Conservation (phyloP, 768 basidiomycete species). For the Collybia mongolica region DNA sequence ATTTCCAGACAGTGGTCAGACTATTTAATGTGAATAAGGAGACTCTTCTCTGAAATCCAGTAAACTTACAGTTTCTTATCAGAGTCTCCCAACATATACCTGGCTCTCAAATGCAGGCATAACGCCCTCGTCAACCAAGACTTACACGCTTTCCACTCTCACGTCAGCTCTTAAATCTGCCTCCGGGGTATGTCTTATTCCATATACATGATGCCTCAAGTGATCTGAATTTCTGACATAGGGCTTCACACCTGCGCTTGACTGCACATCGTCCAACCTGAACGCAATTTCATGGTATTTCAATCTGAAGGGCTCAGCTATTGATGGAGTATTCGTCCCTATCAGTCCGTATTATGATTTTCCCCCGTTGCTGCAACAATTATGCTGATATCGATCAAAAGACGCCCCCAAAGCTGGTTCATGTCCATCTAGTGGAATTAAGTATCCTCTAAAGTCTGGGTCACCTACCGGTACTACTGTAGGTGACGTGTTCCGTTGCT, state of each 20-base stretch:
- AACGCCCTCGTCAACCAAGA: constrained; percentile 56
- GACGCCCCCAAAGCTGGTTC: constrained; percentile 48
- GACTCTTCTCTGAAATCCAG: constrained; percentile 24
- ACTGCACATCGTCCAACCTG: constrained; percentile 26
- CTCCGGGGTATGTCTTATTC: constrained; percentile 41
- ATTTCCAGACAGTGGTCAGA: constrained; percentile 56
- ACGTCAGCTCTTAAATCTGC: constrained; percentile 52
- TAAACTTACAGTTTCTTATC: constrained; percentile 14
- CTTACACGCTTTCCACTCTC: constrained; percentile 56
- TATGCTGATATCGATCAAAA: constrained; percentile 17
- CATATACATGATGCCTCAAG: not conserved
- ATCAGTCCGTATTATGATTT: constrained; percentile 41
- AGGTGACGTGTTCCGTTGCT: too few relatives aligned
- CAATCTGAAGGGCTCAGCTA: constrained; percentile 60
- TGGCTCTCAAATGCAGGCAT: constrained; percentile 76
- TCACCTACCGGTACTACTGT: too few relatives aligned
- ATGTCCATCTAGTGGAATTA: constrained; percentile 58
- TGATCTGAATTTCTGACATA: constrained; percentile 13
- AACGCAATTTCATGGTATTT: constrained; percentile 59
- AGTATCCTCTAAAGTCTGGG: constrained; percentile 57
- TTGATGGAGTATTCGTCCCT: constrained; percentile 62
- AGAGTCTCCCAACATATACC: constrained; percentile 64
- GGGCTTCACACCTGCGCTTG: constrained; percentile 43
- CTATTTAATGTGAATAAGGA: constrained; percentile 48
- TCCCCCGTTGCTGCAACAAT: not conserved